phyloP scores from a whole-genome alignment of 495 filamentous ascomycete genomes.

The Aspergillus incahuasiensis region DNA sequence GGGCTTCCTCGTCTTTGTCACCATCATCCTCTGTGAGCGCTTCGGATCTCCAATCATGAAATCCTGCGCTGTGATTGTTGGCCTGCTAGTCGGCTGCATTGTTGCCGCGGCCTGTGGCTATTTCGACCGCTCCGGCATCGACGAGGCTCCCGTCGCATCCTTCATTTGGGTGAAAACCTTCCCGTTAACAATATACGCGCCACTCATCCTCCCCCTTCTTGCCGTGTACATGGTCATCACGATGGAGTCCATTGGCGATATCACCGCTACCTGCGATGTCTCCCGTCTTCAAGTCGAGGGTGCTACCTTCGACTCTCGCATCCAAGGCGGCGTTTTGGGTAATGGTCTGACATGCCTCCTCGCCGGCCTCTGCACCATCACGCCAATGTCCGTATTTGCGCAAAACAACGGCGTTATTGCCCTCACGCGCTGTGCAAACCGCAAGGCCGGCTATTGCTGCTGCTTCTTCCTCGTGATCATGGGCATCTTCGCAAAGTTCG shows the following conservation, averaged over 20 bases:
- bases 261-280: slow-evolving; percentile 63
- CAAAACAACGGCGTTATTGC: slow-evolving; percentile 95
- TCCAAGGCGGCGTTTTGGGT: slow-evolving; percentile 74
- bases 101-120: slow-evolving; percentile 81
- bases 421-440: slow-evolving; percentile 82
- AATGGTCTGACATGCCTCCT: slow-evolving; percentile 82
- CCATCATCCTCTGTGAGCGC: slow-evolving; percentile 79
- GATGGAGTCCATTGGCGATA: slow-evolving; percentile 81
- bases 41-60: slow-evolving; percentile 80
- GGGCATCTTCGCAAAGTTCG: slow-evolving; percentile 90
- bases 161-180: slow-evolving; percentile 94
- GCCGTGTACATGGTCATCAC: slow-evolving; percentile 85
- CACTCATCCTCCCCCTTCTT: slow-evolving; percentile 76
- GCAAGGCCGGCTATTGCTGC: slow-evolving; percentile 71
- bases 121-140: slow-evolving; percentile 67
- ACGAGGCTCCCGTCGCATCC: slow-evolving; percentile 64
- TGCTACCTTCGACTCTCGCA: slow-evolving; percentile 74
- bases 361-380: slow-evolving; percentile 78
- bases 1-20: slow-evolving; percentile 86
- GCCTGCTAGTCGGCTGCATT: slow-evolving; percentile 81
- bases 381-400: slow-evolving; percentile 74
- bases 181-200: slow-evolving; percentile 72
- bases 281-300: slow-evolving; percentile 81
- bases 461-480: slow-evolving; percentile 83
- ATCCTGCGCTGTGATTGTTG: slow-evolving; percentile 71